Conservation (phyloP, 768 basidiomycete genomes). For the Psilocybe subaeruginosa region DNA sequence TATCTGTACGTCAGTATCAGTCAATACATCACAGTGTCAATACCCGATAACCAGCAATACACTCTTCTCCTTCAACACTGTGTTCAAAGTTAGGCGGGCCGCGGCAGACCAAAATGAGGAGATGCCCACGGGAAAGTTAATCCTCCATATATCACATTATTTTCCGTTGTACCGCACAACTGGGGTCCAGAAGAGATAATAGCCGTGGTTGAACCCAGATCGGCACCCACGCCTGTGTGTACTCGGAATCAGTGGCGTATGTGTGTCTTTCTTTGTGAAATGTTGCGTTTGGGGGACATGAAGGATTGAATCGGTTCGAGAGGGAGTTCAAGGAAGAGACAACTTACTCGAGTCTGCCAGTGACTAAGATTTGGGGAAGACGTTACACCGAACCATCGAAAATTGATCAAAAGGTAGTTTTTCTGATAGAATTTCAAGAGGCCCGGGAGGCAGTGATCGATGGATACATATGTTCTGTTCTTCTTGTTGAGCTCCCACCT, state of each 20-base stretch:
- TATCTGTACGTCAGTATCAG: too few relatives aligned
- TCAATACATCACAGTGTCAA: too few relatives aligned
- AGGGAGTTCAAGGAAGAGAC: background rate
- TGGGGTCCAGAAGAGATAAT: background rate
- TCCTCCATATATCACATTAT: background rate
- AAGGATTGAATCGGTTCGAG: background rate
- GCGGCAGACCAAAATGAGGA: too few relatives aligned
- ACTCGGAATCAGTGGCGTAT: background rate
- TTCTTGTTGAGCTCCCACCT: background rate
- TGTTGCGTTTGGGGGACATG: background rate
- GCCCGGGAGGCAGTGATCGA: background rate
- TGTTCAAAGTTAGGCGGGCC: too few relatives aligned
- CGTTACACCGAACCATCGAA: background rate
- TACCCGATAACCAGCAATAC: too few relatives aligned
- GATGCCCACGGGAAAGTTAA: too few relatives aligned
- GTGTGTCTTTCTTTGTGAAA: background rate
- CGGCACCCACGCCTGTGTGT: background rate
- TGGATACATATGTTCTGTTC: background rate
- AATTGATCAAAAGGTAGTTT: background rate
- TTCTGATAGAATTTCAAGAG: background rate
- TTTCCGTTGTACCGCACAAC: background rate
- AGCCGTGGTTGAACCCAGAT: background rate
- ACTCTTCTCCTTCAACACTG: too few relatives aligned
- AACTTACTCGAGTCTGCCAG: background rate
- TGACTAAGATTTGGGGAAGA: too few relatives aligned